Percentiles rank a stretch among this genome's conserved stretches.
Evolutionary conservation across 768 basidiomycete genomes (phyloP).

Genomic region (Asterophora parasitica): DNA sequence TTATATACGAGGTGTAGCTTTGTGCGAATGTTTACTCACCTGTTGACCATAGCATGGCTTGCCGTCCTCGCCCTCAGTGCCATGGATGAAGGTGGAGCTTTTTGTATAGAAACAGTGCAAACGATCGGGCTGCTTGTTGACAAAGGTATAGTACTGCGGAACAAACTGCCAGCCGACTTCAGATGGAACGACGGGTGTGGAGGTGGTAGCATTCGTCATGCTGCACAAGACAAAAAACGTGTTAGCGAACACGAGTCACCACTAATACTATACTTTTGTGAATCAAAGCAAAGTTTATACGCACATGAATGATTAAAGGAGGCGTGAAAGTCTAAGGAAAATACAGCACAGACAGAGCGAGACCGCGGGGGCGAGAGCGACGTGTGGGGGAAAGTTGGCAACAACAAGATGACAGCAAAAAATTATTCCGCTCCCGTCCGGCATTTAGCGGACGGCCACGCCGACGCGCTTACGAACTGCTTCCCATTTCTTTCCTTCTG

Average conservation of each 20-base stretch:
- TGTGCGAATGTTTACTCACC: slow-evolving; percentile 41
- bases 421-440: slow-evolving; percentile 25
- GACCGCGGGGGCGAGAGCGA: slow-evolving; percentile 17
- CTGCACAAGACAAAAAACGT: slow-evolving; percentile 1
- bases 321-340: slow-evolving; percentile 31
- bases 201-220: slow-evolving; percentile 38
- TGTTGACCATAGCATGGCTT: slow-evolving; percentile 90
- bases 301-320: slow-evolving; percentile 30
- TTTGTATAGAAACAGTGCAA: slow-evolving; percentile 99
- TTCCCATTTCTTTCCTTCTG: too few relatives aligned
- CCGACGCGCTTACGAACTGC: too few relatives aligned
- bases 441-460: slow-evolving; percentile 9
- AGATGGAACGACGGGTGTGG: slow-evolving; percentile 66
- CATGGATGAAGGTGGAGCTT: slow-evolving; percentile 94
- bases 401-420: slow-evolving; percentile 25
- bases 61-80: slow-evolving; percentile 93
- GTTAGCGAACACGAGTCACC: background rate
- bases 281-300: too few relatives aligned
- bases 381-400: slow-evolving; percentile 24
- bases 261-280: too few relatives aligned
- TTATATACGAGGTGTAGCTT: background rate
- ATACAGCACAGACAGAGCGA: slow-evolving; percentile 27
- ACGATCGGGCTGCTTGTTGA: slow-evolving; percentile 95
- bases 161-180: slow-evolving; percentile 99
- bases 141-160: slow-evolving; percentile 98